Conservation (phyloP, 1,284 basidiomycete genomes). For the Ustilago crameri region DNA sequence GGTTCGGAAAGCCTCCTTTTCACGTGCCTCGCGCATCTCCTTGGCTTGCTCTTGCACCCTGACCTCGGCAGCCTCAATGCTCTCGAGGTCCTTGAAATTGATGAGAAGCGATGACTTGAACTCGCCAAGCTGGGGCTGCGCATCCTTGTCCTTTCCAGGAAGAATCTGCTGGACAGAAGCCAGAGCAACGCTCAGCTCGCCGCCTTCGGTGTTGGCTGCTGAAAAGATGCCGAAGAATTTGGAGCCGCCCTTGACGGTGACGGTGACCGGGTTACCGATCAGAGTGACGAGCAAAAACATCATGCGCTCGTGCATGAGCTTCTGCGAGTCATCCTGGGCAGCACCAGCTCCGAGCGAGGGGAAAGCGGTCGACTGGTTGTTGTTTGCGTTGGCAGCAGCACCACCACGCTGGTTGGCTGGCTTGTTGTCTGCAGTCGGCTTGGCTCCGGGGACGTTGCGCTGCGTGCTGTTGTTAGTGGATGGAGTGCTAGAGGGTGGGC, state of each 20-base stretch:
- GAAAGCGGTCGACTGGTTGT: constrained; percentile 21
- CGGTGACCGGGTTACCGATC: constrained; percentile 58
- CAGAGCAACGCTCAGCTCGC: constrained; percentile 56
- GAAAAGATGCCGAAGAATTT: constrained; percentile 64
- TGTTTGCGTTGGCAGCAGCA: constrained; percentile 9
- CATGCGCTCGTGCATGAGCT: constrained; percentile 52
- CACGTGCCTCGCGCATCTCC: constrained; percentile 45
- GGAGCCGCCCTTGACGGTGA: constrained; percentile 49
- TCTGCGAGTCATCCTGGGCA: constrained; percentile 35
- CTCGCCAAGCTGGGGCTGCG: constrained; percentile 39
- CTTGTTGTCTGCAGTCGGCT: constrained; percentile 14
- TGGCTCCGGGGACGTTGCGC: constrained; percentile 15
- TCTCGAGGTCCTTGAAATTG: constrained; percentile 55
- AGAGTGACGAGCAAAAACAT: constrained; percentile 56
- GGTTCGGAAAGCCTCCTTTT: constrained; percentile 59
- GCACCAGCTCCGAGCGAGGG: constrained; percentile 26
- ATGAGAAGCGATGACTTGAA: constrained; percentile 51
- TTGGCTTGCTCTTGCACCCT: constrained; percentile 51
- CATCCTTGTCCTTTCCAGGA: constrained; percentile 23
- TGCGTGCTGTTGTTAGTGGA: constrained; percentile 17
- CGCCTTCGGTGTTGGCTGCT: constrained; percentile 47
- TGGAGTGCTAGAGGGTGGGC: constrained; percentile 25
- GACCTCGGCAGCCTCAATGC: constrained; percentile 51
- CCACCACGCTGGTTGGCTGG: constrained; percentile 18
- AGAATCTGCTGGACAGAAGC: constrained; percentile 54